Conservation (phyloP, 2,329 filamentous ascomycete species). For the Hirsutella minnesotensis region DNA sequence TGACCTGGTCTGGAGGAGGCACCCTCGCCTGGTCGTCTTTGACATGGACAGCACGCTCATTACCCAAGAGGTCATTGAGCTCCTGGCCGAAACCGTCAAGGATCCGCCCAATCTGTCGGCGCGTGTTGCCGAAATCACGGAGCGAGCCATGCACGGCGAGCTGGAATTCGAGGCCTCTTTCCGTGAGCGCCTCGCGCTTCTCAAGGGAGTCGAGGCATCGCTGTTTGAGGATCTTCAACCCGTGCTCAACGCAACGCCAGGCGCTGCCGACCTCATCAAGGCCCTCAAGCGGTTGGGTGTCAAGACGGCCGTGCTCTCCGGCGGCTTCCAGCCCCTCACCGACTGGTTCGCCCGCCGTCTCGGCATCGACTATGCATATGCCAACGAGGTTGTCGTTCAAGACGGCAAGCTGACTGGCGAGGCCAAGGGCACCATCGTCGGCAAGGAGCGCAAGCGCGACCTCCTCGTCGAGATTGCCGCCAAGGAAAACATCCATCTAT, state of each 20-base stretch:
- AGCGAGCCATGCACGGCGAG: constrained; percentile 90
- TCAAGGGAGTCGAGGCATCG: constrained; percentile 66
- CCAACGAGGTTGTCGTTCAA: constrained; percentile 68
- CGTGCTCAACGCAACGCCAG: constrained; percentile 69
- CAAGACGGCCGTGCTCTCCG: constrained; percentile 82
- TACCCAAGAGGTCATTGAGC: constrained; percentile 93
- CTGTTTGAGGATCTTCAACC: constrained; percentile 70
- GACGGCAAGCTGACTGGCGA: constrained; percentile 57
- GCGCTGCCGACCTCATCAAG: constrained; percentile 61
- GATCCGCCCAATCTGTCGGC: constrained; percentile 61
- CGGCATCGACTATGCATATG: constrained; percentile 77
- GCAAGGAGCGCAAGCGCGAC: constrained; percentile 62
- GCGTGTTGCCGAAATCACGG: constrained; percentile 79
- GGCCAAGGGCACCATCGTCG: constrained; percentile 59
- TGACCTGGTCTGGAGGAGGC: constrained; percentile 61
- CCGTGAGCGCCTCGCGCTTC: constrained; percentile 64
- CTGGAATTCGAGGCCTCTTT: constrained; percentile 82
- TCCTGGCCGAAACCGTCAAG: constrained; percentile 70
- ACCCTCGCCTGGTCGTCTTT: constrained; percentile 84
- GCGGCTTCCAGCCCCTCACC: constrained; percentile 83
- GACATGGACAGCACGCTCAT: constrained; percentile 99
- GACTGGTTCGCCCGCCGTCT: constrained; percentile 72
- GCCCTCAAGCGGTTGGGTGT: constrained; percentile 69
- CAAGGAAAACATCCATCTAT: constrained; percentile 51
- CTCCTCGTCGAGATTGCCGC: constrained; percentile 59